Conservation (phyloP, 2,329 filamentous ascomycete genomes). For the Fusarium siculi region DNA sequence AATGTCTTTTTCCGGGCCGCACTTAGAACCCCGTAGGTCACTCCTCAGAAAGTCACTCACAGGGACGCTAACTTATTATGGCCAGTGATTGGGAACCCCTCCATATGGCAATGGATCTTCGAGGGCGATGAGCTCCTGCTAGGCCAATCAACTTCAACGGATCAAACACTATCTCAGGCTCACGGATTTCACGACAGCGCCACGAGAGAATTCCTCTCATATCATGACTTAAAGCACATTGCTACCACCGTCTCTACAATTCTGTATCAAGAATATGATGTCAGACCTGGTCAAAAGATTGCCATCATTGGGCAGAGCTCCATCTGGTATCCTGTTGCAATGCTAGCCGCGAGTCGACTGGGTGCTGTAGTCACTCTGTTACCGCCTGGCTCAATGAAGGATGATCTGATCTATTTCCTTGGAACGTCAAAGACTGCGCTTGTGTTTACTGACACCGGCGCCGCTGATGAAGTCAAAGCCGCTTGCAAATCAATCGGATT, state of each 20-base stretch:
- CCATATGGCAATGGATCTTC: not conserved
- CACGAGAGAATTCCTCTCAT: not conserved
- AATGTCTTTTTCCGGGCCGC: not conserved
- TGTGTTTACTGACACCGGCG: not conserved
- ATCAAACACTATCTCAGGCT: not conserved
- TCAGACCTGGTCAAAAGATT: not conserved
- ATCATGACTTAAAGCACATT: not conserved
- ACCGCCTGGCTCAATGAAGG: not conserved
- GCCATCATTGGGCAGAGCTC: conserved; percentile 2
- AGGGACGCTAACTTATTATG: accelerated
- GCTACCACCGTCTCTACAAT: not conserved
- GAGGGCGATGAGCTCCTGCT: not conserved
- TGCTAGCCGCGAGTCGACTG: not conserved
- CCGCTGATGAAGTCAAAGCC: not conserved
- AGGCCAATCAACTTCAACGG: not conserved
- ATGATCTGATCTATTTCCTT: not conserved
- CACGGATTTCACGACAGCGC: not conserved
- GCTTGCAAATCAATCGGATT: not conserved
- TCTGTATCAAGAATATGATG: not conserved
- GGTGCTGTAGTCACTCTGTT: not conserved
- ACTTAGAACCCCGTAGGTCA: not conserved
- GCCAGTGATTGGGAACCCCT: not conserved
- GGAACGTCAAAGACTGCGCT: not conserved
- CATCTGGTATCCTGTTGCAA: not conserved
- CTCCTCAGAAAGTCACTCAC: not conserved